Base-by-base conservation (phyloP, 2,329 filamentous ascomycete species). In the Trichophyton verrucosum region DNA sequence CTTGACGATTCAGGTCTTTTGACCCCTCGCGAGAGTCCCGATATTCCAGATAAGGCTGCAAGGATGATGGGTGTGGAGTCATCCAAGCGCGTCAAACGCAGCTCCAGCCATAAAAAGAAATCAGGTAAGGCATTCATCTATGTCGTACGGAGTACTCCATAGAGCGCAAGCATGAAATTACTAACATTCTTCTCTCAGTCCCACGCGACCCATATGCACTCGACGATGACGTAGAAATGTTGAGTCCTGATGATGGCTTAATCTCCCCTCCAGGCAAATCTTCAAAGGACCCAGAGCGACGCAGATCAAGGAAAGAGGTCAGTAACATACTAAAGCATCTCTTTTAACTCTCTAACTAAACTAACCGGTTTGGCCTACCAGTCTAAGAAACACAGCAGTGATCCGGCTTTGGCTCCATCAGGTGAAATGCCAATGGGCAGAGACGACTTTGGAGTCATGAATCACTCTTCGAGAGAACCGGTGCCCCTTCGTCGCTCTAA, bases 1-100 rank as follows among this genome's bases (percentile, higher is more conserved):
- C 81, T 85, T 63, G 78, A 81, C 44, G 73, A 77, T 30, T 78
- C 79, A 64, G 87, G 84, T 6, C 77, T 91, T 63, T 79, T 82
- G 53, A 88, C 89, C 2, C 87, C 88, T 7, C 84, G 86, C 1
- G 89, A 91, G 33, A 76, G 79, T 47, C 80, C 80, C 2, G 81
- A 83, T 58, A 81, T 89, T 69, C 81, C 86, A 6, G 81, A 84
- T 53, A 95, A 95, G 73, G 89, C 89, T 30, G 88, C 89, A 36
- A 91, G 86, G 73, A 74, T 92, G 59, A 83, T 94, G 83, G 91
- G 76, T 66, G 74, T 82, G 62, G 74, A 72, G 61, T 71, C 77
- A 61, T 71, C 77, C 66, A 77, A 69, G 66, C 49, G 76, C 77
- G 11, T 77, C 77, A 57, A 77, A 75, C 63, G 76, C 76, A 64